Conservation (phyloP, 2,329 filamentous ascomycete species). For the Fusarium piperis region DNA sequence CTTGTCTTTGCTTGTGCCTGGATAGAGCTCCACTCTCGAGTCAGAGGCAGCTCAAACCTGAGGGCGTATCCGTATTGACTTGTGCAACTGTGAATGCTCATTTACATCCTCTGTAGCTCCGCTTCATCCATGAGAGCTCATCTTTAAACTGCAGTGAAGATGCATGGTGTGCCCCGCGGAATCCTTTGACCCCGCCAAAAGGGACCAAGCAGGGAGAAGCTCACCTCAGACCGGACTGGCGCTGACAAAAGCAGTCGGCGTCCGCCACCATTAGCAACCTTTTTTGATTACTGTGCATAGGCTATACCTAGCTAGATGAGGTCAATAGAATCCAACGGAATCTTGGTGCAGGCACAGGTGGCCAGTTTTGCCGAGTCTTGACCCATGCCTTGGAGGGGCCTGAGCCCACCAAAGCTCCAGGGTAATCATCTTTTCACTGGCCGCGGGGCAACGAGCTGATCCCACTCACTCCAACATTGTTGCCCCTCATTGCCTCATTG, state of each 20-base stretch:
- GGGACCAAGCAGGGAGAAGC: background rate
- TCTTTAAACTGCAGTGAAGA: background rate
- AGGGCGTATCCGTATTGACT: background rate
- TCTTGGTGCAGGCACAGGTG: constrained; percentile 1
- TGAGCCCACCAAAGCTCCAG: constrained; percentile 4
- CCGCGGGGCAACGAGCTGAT: constrained; percentile 12
- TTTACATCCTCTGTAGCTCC: background rate
- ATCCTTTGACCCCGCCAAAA: background rate
- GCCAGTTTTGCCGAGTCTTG: background rate
- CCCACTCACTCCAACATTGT: background rate
- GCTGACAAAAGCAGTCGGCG: background rate
- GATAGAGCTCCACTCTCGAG: background rate
- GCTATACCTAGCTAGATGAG: background rate
- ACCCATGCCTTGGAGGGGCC: constrained; percentile 19
- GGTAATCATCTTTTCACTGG: constrained; percentile 3
- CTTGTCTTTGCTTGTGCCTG: background rate
- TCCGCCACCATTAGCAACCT: constrained; percentile 2
- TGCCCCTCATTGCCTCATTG: background rate
- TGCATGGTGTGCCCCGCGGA: background rate
- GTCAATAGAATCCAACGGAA: constrained; percentile 26
- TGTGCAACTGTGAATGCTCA: background rate
- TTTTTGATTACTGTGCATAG: background rate
- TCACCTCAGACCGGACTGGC: background rate
- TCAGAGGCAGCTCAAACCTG: background rate
- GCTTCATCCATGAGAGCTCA: background rate